Percentiles rank a stretch among this genome's conserved stretches.
Conservation (phyloP, 495 filamentous ascomycete genomes). For the Aspergillus funiculosus region DNA sequence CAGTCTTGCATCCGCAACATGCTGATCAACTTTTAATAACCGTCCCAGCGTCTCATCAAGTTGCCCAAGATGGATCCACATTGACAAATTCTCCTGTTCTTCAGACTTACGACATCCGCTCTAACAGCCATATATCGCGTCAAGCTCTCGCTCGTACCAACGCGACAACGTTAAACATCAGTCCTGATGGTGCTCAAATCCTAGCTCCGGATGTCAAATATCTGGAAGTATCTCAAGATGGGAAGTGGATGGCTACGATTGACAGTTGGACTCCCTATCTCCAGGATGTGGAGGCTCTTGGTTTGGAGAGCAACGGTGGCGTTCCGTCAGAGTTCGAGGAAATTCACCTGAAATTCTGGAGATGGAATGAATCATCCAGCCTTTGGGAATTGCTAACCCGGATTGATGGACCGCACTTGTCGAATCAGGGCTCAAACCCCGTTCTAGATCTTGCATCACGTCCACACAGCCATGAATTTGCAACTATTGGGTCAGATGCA, state of each 20-base stretch:
- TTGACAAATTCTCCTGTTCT: conserved; percentile 48
- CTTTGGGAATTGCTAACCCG: conserved; percentile 71
- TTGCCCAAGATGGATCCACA: conserved; percentile 27
- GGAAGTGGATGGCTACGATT: conserved; percentile 84
- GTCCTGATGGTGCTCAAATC: conserved; percentile 61
- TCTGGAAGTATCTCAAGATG: conserved; percentile 68
- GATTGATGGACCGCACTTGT: conserved; percentile 74
- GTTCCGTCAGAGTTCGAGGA: conserved; percentile 54
- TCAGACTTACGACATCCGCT: conserved; percentile 77
- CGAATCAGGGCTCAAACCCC: conserved; percentile 41
- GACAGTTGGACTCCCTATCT: conserved; percentile 79
- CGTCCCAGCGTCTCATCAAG: conserved; percentile 47
- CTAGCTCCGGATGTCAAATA: conserved; percentile 67
- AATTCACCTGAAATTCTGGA: conserved; percentile 86
- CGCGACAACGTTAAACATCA: conserved; percentile 68
- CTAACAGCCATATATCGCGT: conserved; percentile 65
- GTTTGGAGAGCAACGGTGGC: conserved; percentile 31
- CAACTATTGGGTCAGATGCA: conserved; percentile 76
- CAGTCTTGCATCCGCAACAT: conserved; percentile 51
- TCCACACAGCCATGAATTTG: conserved; percentile 62
- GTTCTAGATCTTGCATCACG: conserved; percentile 68
- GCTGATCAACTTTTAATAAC: conserved; percentile 56
- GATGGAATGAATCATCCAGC: conserved; percentile 55
- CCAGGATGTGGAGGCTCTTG: conserved; percentile 53
- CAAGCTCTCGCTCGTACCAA: conserved; percentile 88